Conservation (phyloP, 331 rosid genomes). For the Cucumis variabilis region DNA sequence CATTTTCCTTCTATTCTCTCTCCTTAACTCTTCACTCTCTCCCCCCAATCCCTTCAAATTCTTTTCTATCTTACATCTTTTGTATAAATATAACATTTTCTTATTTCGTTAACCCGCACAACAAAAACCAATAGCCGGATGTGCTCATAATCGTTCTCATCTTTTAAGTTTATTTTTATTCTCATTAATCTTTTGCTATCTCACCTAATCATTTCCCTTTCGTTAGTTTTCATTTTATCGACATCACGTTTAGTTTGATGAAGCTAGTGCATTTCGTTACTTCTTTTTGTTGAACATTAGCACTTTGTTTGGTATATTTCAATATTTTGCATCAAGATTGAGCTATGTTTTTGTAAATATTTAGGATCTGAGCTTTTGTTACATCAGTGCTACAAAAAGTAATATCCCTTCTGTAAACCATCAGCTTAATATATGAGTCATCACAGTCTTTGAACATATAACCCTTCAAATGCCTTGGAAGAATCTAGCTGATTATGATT, state of each 20-base stretch:
- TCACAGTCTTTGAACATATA: not conserved
- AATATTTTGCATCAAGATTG: not conserved
- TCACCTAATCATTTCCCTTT: too few species aligned
- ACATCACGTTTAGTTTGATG: not conserved
- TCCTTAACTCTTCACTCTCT: too few species aligned
- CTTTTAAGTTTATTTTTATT: too few species aligned
- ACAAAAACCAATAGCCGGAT: too few species aligned
- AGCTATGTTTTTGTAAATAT: not conserved
- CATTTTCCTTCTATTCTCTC: too few species aligned
- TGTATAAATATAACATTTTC: too few species aligned
- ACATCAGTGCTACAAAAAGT: not conserved
- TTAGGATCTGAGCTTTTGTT: not conserved
- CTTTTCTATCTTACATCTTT: too few species aligned
- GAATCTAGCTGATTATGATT: not conserved
- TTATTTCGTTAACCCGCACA: too few species aligned
- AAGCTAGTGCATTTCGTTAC: not conserved
- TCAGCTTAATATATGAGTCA: not conserved
- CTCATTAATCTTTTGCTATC: too few species aligned
- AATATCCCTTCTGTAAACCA: not conserved
- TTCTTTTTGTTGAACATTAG: not conserved
- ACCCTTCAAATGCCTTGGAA: not conserved
- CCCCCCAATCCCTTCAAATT: too few species aligned
- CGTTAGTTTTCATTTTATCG: too few species aligned
- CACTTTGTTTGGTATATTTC: not conserved
- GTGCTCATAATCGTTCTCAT: too few species aligned